Percentiles rank a stretch among this genome's conserved stretches.
Evolutionary conservation across 306 rosid species (phyloP).

Genomic region (Dalbergia oliveri): DNA sequence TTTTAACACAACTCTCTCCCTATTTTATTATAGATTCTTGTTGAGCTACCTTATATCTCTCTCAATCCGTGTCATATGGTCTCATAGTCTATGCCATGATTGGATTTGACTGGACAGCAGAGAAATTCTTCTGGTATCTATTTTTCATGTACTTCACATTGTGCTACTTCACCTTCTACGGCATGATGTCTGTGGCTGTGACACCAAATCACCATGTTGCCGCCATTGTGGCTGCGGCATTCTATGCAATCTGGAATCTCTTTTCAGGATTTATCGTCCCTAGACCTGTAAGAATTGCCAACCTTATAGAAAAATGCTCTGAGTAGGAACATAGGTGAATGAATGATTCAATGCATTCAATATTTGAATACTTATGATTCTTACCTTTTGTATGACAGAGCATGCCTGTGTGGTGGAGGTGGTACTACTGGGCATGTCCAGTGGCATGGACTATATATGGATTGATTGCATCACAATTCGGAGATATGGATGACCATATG

Average conservation of each 20-base stretch:
- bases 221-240: slow-evolving; percentile 64
- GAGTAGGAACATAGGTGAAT: background rate
- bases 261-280: slow-evolving; percentile 68
- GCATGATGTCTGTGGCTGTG: slow-evolving; percentile 67
- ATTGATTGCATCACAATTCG: slow-evolving; percentile 73
- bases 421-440: slow-evolving; percentile 87
- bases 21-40: slow-evolving; percentile 55
- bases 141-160: slow-evolving; percentile 70
- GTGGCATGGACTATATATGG: slow-evolving; percentile 83
- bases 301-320: too few species aligned
- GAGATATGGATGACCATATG: slow-evolving; percentile 38
- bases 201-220: slow-evolving; percentile 71
- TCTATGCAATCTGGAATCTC: slow-evolving; percentile 67
- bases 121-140: slow-evolving; percentile 66
- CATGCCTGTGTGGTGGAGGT: slow-evolving; percentile 79
- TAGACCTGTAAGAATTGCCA: slow-evolving; percentile 57
- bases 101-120: slow-evolving; percentile 66
- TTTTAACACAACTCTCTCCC: slow-evolving; percentile 6
- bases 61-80: slow-evolving; percentile 57
- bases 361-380: too few species aligned
- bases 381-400: slow-evolving; percentile 24
- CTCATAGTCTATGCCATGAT: slow-evolving; percentile 71
- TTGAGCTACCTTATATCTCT: slow-evolving; percentile 65
- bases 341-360: background rate
- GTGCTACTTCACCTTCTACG: slow-evolving; percentile 72